Evolutionary conservation across 1,284 basidiomycete genomes (phyloP).

Genomic region (Sporisorium sorghi): DNA sequence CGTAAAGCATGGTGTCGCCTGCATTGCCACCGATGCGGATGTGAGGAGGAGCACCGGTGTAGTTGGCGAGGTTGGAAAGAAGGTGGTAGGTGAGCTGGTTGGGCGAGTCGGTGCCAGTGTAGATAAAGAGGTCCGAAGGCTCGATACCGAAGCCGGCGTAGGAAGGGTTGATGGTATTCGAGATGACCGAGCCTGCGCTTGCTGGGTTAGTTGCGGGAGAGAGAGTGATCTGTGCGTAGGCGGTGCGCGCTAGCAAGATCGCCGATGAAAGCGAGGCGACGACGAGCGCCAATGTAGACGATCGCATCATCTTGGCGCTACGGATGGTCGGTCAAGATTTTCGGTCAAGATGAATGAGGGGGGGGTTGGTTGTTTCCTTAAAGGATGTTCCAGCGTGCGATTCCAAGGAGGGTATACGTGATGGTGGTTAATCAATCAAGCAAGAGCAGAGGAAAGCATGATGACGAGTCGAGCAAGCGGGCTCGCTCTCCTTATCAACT

Average conservation of each 20-base stretch:
- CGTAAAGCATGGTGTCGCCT: slow-evolving; percentile 55
- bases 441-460: too few relatives aligned
- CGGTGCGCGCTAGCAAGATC: slow-evolving; percentile 15
- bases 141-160: slow-evolving; percentile 62
- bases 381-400: too few relatives aligned
- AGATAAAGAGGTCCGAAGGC: slow-evolving; percentile 53
- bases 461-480: too few relatives aligned
- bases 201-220: slow-evolving; percentile 22
- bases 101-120: slow-evolving; percentile 40
- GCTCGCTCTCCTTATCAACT: too few relatives aligned
- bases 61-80: slow-evolving; percentile 53
- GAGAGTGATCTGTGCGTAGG: slow-evolving; percentile 30
- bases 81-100: slow-evolving; percentile 57
- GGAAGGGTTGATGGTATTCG: slow-evolving; percentile 49
- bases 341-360: too few relatives aligned
- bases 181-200: slow-evolving; percentile 39
- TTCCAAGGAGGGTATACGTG: neutral
- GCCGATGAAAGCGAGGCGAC: slow-evolving; percentile 39
- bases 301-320: slow-evolving; percentile 19
- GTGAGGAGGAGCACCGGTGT: slow-evolving; percentile 56
- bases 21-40: slow-evolving; percentile 58
- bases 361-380: too few relatives aligned
- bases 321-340: neutral
- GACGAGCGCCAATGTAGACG: slow-evolving; percentile 32
- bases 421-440: too few relatives aligned